Percentiles rank a stretch among this genome's conserved stretches.
Conservation (phyloP, 2,329 filamentous ascomycete genomes). For the Hypomyces rosellus region DNA sequence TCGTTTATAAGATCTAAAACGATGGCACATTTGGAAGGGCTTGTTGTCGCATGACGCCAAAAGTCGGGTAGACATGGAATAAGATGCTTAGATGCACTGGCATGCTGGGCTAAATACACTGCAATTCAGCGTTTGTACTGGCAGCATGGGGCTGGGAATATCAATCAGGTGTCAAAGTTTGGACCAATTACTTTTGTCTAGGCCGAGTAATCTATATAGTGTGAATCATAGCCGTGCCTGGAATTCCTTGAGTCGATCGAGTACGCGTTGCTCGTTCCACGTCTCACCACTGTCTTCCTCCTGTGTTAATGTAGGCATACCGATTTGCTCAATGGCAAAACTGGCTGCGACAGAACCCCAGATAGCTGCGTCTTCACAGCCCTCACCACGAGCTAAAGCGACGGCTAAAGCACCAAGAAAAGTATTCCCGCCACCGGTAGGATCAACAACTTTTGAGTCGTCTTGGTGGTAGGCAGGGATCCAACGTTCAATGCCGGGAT, state of each 20-base stretch:
- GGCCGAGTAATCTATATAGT: constrained; percentile 2
- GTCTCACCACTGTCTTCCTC: constrained; percentile 44
- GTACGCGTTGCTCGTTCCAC: constrained; percentile 55
- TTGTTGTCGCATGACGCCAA: not conserved
- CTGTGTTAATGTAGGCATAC: constrained; percentile 58
- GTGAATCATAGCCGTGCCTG: constrained; percentile 30
- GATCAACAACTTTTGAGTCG: constrained; percentile 64
- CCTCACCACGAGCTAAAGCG: constrained; percentile 52
- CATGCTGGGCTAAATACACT: no score
- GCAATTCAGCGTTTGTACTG: no score
- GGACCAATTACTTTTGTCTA: not conserved
- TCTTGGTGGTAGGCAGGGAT: constrained; percentile 67
- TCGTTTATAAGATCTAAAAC: constrained; percentile 62
- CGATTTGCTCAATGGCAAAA: constrained; percentile 92
- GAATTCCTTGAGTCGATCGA: constrained; percentile 48
- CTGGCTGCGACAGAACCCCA: constrained; percentile 82
- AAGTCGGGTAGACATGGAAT: not conserved
- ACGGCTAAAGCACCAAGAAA: constrained; percentile 63
- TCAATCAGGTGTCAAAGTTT: no score
- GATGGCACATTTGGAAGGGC: not conserved
- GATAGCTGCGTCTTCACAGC: constrained; percentile 62
- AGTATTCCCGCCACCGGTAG: constrained; percentile 88
- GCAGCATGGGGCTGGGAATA: no score
- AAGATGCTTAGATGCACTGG: no score
- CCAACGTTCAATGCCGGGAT: constrained; percentile 64